A percentile compares a stretch with the other conserved stretches of the same genome.
Conservation (phyloP, 2,329 filamentous ascomycete genomes). For the Colletotrichum sp. region DNA sequence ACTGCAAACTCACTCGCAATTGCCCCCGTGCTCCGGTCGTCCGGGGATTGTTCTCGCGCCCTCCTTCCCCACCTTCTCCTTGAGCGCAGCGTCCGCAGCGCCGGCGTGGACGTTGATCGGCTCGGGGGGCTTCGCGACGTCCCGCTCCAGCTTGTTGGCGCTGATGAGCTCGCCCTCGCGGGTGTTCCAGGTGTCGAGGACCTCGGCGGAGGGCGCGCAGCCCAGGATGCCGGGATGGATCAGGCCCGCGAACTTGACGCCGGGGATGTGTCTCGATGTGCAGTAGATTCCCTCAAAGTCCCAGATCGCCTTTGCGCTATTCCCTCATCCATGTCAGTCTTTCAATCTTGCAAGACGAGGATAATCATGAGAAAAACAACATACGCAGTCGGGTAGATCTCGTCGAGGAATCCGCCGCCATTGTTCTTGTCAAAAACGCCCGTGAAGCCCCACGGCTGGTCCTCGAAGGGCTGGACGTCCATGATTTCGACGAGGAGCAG, state of each 20-base stretch:
- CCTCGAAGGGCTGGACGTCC: conserved; percentile 87
- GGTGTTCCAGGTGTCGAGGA: conserved; percentile 83
- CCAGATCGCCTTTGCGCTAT: conserved; percentile 62
- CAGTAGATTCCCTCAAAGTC: conserved; percentile 70
- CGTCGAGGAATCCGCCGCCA: conserved; percentile 87
- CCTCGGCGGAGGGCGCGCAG: conserved; percentile 80
- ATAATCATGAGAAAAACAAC: conserved; percentile 27
- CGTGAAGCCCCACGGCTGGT: conserved; percentile 90
- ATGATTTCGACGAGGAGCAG: conserved; percentile 88
- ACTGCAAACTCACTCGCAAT: conserved; percentile 67
- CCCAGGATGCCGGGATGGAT: conserved; percentile 94
- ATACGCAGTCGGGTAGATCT: conserved; percentile 83
- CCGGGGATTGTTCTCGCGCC: conserved; percentile 87
- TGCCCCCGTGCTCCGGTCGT: conserved; percentile 85
- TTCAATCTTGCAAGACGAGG: neutral
- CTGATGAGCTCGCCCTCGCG: conserved; percentile 83
- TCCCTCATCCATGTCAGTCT: neutral
- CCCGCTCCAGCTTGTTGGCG: conserved; percentile 67
- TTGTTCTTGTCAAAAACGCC: conserved; percentile 82
- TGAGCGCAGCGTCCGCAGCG: conserved; percentile 59
- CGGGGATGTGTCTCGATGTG: conserved; percentile 84
- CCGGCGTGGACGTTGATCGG: conserved; percentile 77
- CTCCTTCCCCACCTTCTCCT: conserved; percentile 73
- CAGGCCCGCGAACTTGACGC: conserved; percentile 85
- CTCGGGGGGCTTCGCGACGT: conserved; percentile 80